Base-by-base conservation (phyloP, 805 yeast genomes). In the Starmerella stigmatis region DNA sequence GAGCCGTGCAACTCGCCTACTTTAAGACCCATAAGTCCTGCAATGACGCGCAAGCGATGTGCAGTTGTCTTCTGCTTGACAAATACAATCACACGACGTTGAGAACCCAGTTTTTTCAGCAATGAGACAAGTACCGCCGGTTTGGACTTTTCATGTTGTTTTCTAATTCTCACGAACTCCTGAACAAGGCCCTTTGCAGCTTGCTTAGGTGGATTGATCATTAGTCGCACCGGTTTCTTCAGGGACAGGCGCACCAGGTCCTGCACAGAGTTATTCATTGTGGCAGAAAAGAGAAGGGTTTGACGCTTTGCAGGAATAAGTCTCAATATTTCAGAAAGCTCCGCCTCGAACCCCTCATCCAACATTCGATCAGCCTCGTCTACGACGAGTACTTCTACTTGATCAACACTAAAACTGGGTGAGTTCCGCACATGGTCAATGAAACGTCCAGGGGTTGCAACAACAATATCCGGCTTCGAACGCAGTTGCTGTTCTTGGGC, bases 281-380 rank as follows among this genome's bases (percentile, higher is more conserved):
- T 92, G 37, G 99, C 99, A 28, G 98, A 92, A 58, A 88, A 92
- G 56, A 92, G 68, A 69, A 92, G 67, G 0, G 96, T 89, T 66
- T 92, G 99, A 63, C 97, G 78, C 65, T 85, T 85, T 41, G 79
- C 75, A 23, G 99, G 98, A 53, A 94, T 71, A 44, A 89, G 70
- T 12, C 82, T 74, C 64, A 92, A 73, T 49, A 92, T 89, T 63
- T 92, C 98, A 16, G 86, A 81, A 54, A 92, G 70, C 65, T 92
- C 98, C 43, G 79, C 85, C 65, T 88, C 96, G 76, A 92, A 92
- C 60, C 99, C 99, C 66, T 92, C 99, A 63, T 92, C 99, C 56
- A 92, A 73, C 97, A 92, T 92, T 69, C 98, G 79, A 72, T 92
- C 98, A 49, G 98, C 98, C 70, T 92, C 98, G 69, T 92, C 98